A percentile compares a stretch with the other conserved stretches of the same genome.
Evolutionary conservation across 2,329 filamentous ascomycete species (phyloP).

Genomic region (Claviceps fusiformis): DNA sequence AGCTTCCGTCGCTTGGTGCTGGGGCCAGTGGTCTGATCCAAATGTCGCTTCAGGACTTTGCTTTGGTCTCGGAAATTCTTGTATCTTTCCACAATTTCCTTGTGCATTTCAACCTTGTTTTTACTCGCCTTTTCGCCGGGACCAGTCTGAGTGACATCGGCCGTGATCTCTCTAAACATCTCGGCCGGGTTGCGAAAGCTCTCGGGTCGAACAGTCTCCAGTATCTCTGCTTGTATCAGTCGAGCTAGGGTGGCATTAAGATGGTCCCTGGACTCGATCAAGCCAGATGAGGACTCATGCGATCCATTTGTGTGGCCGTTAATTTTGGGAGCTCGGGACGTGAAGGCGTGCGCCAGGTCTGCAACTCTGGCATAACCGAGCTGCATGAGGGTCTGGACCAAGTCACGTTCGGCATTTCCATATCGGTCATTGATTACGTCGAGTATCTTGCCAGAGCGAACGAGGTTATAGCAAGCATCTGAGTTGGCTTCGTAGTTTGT

Average conservation of each 20-base stretch:
- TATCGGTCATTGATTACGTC: constrained; percentile 61
- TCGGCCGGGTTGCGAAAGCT: constrained; percentile 51
- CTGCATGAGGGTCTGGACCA: constrained; percentile 62
- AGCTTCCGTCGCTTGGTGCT: constrained; percentile 41
- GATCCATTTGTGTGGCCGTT: constrained; percentile 23
- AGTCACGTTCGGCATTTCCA: constrained; percentile 57
- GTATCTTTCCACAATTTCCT: constrained; percentile 40
- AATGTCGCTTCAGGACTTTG: constrained; percentile 35
- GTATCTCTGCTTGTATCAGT: constrained; percentile 50
- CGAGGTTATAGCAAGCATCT: constrained; percentile 65
- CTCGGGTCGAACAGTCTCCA: constrained; percentile 47
- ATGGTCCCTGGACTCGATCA: constrained; percentile 32
- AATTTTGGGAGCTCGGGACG: constrained; percentile 21
- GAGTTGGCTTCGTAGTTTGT: constrained; percentile 78
- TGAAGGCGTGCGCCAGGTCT: constrained; percentile 54
- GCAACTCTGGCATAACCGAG: constrained; percentile 64
- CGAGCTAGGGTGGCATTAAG: constrained; percentile 37
- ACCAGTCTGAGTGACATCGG: constrained; percentile 39
- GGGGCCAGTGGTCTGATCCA: constrained; percentile 28
- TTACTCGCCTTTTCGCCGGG: constrained; percentile 37
- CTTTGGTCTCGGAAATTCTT: constrained; percentile 39
- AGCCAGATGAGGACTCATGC: constrained; percentile 17
- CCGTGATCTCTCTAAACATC: constrained; percentile 46
- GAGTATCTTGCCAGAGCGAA: constrained; percentile 70
- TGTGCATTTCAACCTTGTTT: constrained; percentile 48